A percentile compares a stretch with the other conserved stretches of the same genome.
Evolutionary conservation across 1,139 yeast genomes (phyloP).

Genomic region (Suhomyces atakaporum): DNA sequence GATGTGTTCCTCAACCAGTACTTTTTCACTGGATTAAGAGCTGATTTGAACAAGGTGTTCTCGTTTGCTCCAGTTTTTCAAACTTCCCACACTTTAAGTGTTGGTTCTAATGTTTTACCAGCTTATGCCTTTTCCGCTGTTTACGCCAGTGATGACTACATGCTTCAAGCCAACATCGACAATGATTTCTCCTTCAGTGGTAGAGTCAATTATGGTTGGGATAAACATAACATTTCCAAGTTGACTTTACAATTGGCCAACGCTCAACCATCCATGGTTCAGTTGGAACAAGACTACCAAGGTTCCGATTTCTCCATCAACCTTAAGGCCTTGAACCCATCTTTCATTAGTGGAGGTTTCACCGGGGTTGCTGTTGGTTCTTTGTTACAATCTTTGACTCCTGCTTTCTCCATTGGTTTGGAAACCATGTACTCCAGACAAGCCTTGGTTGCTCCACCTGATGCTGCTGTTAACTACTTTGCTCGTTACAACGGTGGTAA

Average conservation of each 20-base stretch:
- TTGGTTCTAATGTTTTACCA: slow-evolving; percentile 86
- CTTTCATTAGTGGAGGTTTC: slow-evolving; percentile 69
- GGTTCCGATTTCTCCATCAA: slow-evolving; percentile 87
- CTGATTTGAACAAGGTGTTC: slow-evolving; percentile 93
- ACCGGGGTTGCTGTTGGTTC: slow-evolving; percentile 94
- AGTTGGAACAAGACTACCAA: slow-evolving; percentile 93
- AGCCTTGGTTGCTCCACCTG: slow-evolving; percentile 76
- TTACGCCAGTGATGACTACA: slow-evolving; percentile 82
- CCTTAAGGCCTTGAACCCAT: slow-evolving; percentile 90
- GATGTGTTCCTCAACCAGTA: slow-evolving; percentile 90
- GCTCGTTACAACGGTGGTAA: slow-evolving; percentile 85
- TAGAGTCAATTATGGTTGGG: slow-evolving; percentile 92
- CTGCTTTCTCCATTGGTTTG: slow-evolving; percentile 83
- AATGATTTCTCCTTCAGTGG: slow-evolving; percentile 85
- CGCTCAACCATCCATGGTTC: slow-evolving; percentile 92
- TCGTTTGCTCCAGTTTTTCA: slow-evolving; percentile 94
- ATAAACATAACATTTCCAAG: slow-evolving; percentile 74
- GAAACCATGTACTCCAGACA: slow-evolving; percentile 91
- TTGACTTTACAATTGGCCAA: slow-evolving; percentile 85
- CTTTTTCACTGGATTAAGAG: slow-evolving; percentile 94
- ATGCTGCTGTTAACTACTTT: slow-evolving; percentile 86
- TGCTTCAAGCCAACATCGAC: slow-evolving; percentile 90
- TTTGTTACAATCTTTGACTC: slow-evolving; percentile 83
- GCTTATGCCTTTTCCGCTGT: slow-evolving; percentile 91
- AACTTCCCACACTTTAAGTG: slow-evolving; percentile 89